A percentile compares a stretch with the other conserved stretches of the same genome.
Evolutionary conservation across 345 rosid species (phyloP).

Genomic region (Brassica cretica): DNA sequence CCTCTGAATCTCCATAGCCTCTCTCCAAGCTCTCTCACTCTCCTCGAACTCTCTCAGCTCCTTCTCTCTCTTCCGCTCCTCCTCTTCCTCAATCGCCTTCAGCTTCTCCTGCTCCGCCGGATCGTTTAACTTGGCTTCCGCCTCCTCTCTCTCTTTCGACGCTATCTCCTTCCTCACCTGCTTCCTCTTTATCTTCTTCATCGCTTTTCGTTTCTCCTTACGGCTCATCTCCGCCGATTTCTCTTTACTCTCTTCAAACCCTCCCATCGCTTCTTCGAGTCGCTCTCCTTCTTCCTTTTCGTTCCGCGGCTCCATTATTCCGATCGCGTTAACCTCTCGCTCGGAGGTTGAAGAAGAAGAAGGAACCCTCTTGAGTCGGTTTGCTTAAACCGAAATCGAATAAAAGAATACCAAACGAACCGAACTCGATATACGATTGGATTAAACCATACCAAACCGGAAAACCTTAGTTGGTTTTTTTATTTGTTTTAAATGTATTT

Average conservation of each 20-base stretch:
- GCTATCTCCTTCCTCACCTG: conserved; percentile 70
- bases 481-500: too few species aligned
- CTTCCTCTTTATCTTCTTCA: conserved; percentile 83
- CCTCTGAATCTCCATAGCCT: conserved; percentile 63
- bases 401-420: background rate
- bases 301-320: conserved; percentile 9
- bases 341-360: background rate
- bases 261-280: conserved; percentile 4
- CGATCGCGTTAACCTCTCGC: conserved; percentile 21
- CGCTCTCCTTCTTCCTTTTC: conserved; percentile 4
- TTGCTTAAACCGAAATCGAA: conserved; percentile 18
- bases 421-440: background rate
- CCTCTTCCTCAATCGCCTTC: conserved; percentile 61
- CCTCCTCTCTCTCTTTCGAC: conserved; percentile 62
- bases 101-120: conserved; percentile 63
- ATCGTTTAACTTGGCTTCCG: conserved; percentile 59
- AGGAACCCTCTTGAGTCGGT: background rate
- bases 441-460: background rate
- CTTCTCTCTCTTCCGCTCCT: conserved; percentile 53
- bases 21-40: conserved; percentile 70
- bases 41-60: conserved; percentile 74
- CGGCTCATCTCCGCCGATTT: conserved; percentile 45
- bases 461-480: background rate
- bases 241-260: conserved; percentile 14
- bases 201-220: conserved; percentile 76